A percentile compares a stretch with the other conserved stretches of the same genome.
These are phyloP conservation scores for Spinacia oleracea DNA, from an alignment of 179 eudicot genomes.

Conservation along the genomic window DNA sequence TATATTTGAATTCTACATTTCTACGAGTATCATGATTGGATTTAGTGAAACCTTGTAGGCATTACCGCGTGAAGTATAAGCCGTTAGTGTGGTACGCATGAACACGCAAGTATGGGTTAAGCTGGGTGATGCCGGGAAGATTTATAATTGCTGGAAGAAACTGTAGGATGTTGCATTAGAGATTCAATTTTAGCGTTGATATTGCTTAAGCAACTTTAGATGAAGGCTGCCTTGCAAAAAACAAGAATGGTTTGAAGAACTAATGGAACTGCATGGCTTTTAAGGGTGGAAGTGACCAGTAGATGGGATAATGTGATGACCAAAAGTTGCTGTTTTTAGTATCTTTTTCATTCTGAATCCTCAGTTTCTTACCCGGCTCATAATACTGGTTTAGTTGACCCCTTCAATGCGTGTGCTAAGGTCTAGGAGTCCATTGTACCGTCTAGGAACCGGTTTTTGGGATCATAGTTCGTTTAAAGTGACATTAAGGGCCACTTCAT, in stretches of 20 bases:
- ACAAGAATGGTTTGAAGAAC: neutral
- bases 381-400: neutral
- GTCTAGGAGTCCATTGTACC: neutral
- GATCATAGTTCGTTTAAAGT: neutral
- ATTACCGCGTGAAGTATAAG: neutral
- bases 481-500: neutral
- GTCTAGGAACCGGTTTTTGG: neutral
- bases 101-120: conserved; percentile 11
- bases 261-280: neutral
- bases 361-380: neutral
- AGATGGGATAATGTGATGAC: neutral
- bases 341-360: neutral
- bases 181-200: neutral
- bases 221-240: neutral
- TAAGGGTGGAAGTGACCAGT: neutral
- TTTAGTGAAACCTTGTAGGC: neutral
- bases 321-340: neutral
- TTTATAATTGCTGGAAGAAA: neutral
- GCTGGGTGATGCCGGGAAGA: neutral
- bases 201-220: neutral
- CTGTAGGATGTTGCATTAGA: neutral
- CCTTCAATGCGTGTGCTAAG: neutral
- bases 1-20: neutral
- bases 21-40: neutral
- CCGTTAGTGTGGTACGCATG: conserved; percentile 19